Evolutionary conservation across 1,139 yeast genomes (phyloP), one percentile per base, ranked within the genome.

Genomic region (Ogataea hybrid): DNA sequence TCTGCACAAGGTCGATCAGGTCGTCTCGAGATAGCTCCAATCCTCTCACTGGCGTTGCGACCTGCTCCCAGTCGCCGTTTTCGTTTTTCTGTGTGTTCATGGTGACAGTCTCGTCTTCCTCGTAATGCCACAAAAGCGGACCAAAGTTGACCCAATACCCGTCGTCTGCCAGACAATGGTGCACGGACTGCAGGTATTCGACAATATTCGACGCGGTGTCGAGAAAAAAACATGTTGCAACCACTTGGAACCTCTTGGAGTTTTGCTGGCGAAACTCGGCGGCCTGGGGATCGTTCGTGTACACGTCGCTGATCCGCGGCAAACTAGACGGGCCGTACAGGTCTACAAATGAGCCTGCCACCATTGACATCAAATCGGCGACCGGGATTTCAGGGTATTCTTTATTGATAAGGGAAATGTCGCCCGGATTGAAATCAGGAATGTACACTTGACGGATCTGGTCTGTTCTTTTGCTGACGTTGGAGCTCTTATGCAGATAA

Each of bases 141-240:
- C 96, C 97, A 54, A 83, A 77, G 60, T 89, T 89, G 43, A 87
- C 69, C 96, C 96, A 88, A 11, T 66, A 51, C 0, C 94, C 95
- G 6, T 75, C 75, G 0, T 67, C 59, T 35, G 68, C 68, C 43
- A 87, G 58, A 16, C 77, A 68, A 48, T 79, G 69, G 15, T 68
- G 59, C 1, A 89, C 75, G 0, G 87, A 68, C 42, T 70, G 73
- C 33, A 89, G 49, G 47, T 88, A 87, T 40, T 83, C 86, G 32
- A 87, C 70, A 15, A 88, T 68, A 55, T 88, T 84, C 14, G 79
- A 69, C 0, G 92, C 81, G 0, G 96, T 88, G 56, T 89, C 96
- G 16, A 89, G 62, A 60, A 88, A 89, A 61, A 83, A 89, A 42
- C 84, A 77, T 0, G 96, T 86, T 2, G 79, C 72, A 2, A 88